A percentile compares a stretch with the other conserved stretches of the same genome.
Evolutionary conservation across 345 rosid genomes (phyloP).

Genomic region (Gossypium mustelinum): DNA sequence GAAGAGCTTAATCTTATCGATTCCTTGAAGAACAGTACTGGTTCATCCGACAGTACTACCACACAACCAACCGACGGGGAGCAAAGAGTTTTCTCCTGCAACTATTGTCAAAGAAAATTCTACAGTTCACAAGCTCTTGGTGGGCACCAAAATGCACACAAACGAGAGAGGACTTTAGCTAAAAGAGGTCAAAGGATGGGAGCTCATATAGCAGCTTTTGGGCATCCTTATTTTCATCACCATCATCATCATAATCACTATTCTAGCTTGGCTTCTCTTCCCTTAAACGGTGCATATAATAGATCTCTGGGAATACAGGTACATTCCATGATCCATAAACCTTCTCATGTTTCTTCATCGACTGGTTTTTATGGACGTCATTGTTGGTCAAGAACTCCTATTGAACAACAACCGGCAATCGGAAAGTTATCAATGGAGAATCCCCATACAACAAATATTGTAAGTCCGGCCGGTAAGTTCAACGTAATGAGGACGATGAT

Average conservation of each 20-base stretch:
- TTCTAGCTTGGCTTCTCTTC: constrained; percentile 46
- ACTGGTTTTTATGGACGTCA: constrained; percentile 35
- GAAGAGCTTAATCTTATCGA: constrained; percentile 73
- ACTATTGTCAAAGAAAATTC: constrained; percentile 85
- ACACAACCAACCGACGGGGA: constrained; percentile 30
- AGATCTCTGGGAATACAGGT: constrained; percentile 62
- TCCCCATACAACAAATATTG: neutral
- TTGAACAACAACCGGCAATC: constrained; percentile 51
- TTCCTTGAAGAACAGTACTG: constrained; percentile 22
- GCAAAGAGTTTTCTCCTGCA: constrained; percentile 69
- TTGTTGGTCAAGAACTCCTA: constrained; percentile 43
- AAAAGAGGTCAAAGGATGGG: constrained; percentile 57
- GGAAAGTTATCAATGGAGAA: constrained; percentile 42
- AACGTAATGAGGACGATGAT: constrained; percentile 25
- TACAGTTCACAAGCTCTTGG: constrained; percentile 91
- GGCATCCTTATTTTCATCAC: constrained; percentile 42
- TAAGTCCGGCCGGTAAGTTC: constrained; percentile 28
- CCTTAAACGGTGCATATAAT: constrained; percentile 42
- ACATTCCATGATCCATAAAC: constrained; percentile 61
- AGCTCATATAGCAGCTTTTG: constrained; percentile 32
- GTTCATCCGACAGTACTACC: constrained; percentile 20
- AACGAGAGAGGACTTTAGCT: constrained; percentile 74
- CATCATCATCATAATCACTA: constrained; percentile 24
- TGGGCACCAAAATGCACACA: constrained; percentile 90
- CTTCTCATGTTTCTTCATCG: constrained; percentile 28